Evolutionary conservation across 805 yeast genomes (phyloP).

Genomic region (Barnettozyma populi): DNA sequence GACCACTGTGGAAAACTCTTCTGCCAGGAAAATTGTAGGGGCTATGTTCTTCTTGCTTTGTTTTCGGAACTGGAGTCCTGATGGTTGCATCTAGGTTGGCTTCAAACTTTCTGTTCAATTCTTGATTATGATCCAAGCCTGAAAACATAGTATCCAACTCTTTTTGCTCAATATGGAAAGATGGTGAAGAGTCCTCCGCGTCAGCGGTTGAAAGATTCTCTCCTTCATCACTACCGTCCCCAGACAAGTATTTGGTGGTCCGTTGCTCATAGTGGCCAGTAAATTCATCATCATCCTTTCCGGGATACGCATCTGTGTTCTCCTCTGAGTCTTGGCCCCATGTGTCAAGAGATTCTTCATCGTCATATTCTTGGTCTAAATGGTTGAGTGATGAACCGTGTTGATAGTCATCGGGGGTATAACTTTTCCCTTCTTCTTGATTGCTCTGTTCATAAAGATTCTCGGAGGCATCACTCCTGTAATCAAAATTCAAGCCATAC

Average conservation of each 20-base stretch:
- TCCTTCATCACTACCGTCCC: neutral
- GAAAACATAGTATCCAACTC: neutral
- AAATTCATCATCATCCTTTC: neutral
- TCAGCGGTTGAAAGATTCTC: neutral
- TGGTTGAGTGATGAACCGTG: neutral
- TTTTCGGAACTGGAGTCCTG: neutral
- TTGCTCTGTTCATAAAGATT: neutral
- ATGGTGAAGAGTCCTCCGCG: neutral
- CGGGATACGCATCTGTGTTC: too few relatives aligned
- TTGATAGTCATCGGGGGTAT: neutral
- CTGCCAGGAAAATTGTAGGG: slow-evolving; percentile 14
- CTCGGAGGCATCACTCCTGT: neutral
- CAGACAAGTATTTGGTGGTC: neutral
- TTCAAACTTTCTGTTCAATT: neutral
- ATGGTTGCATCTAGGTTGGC: too few relatives aligned
- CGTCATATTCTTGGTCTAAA: neutral
- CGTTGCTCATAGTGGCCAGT: neutral
- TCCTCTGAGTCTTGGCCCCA: neutral
- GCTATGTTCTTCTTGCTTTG: slow-evolving; percentile 16
- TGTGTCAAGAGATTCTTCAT: neutral
- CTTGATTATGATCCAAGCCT: neutral
- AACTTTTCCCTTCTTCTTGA: neutral
- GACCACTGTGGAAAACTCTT: slow-evolving; percentile 5
- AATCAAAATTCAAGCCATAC: neutral
- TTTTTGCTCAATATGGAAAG: too few relatives aligned